Evolutionary conservation across 2,329 filamentous ascomycete species (phyloP), one percentile per base, ranked within the genome.

Genomic region (Fusarium coicis): DNA sequence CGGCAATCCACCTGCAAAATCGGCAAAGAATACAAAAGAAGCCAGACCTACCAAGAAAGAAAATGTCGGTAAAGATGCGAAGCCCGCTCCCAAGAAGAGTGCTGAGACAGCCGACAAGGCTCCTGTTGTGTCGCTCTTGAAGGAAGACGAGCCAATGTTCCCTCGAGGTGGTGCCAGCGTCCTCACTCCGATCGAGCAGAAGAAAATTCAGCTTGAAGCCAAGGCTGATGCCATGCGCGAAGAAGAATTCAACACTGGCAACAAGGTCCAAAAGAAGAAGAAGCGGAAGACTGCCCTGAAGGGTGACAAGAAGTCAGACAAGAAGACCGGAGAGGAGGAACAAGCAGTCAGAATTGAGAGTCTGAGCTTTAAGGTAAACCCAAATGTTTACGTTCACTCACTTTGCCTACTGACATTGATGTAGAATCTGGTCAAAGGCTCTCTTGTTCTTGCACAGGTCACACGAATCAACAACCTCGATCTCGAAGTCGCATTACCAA

Each of bases 141-240:
- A 88, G 81, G 92, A 96, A 74, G 96, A 98, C 74, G 96, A 98
- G 80, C 91, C 92, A 39, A 87, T 96, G 49, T 99, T 99, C 78
- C 96, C 96, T 75, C 91, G 96, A 87, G 96, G 96, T 63, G 97
- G 96, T 47, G 96, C 91, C 59, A 97, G 94, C 79, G 88, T 97
- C 58, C 85, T 99, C 80, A 98, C 96, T 4, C 95, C 96, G 26
- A 86, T 99, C 57, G 96, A 99, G 82, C 93, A 97, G 80, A 98
- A 97, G 84, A 94, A 98, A 83, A 98, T 99, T 72, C 93, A 96
- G 78, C 92, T 97, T 66, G 93, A 98, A 83, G 96, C 96, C 50
- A 96, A 93, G 79, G 92, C 93, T 77, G 96, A 99, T 85, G 96
- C 95, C 44, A 85, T 97, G 43, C 96, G 96, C 80, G 96, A 98